These are phyloP conservation scores for Diaporthe vexans DNA, from an alignment of 2,329 filamentous ascomycete species.

Conservation along the genomic window DNA sequence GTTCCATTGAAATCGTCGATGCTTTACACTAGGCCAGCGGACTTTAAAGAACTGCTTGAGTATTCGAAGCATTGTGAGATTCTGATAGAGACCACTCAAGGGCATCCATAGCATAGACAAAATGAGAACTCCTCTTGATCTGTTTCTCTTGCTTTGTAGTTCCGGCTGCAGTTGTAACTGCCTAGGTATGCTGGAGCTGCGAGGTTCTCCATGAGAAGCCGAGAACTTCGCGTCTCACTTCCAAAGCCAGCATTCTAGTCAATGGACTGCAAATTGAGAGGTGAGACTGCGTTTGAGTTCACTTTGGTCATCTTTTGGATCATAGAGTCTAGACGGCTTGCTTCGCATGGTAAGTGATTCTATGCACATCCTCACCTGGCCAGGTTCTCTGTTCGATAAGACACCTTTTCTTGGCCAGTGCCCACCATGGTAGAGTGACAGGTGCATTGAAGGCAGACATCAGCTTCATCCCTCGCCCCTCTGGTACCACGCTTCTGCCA, in stretches of 20 bases:
- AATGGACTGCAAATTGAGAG: neutral
- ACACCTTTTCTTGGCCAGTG: neutral
- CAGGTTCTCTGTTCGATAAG: neutral
- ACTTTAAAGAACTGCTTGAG: neutral
- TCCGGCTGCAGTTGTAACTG: neutral
- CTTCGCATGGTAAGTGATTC: neutral
- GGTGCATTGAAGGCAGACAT: neutral
- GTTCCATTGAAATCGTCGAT: neutral
- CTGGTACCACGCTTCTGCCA: too few relatives aligned
- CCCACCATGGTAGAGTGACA: neutral
- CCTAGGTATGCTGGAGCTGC: too few relatives aligned
- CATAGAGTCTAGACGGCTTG: too few relatives aligned
- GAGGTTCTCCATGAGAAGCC: neutral
- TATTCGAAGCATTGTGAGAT: too few relatives aligned
- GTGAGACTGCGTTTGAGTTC: neutral
- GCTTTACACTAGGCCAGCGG: neutral
- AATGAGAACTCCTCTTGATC: neutral
- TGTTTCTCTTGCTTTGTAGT: neutral
- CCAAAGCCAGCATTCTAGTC: neutral
- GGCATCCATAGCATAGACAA: neutral
- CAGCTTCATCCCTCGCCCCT: neutral
- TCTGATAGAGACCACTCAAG: neutral
- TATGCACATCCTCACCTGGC: neutral
- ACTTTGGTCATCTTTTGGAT: neutral
- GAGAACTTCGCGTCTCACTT: neutral